Conservation (phyloP, 768 basidiomycete species). For the Agrocybe chaxingu region DNA sequence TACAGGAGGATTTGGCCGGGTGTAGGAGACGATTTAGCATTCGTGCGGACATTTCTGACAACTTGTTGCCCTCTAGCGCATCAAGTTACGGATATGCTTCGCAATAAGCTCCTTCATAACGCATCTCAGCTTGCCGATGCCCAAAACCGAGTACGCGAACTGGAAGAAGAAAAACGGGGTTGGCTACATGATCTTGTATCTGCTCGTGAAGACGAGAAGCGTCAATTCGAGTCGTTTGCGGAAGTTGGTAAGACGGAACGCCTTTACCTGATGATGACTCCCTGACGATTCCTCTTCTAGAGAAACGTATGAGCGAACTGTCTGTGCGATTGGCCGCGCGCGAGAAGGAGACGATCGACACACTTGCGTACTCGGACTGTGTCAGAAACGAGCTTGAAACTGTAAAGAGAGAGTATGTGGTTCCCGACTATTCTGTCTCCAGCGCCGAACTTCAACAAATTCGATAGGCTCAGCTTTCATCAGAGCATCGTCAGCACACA, state of each 20-base stretch:
- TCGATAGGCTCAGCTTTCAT: slow-evolving; percentile 10
- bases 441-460: background rate
- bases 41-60: background rate
- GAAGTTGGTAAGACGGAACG: slow-evolving; percentile 10
- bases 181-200: slow-evolving; percentile 17
- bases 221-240: slow-evolving; percentile 9
- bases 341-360: slow-evolving; percentile 27
- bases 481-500: slow-evolving; percentile 7
- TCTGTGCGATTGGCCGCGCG: slow-evolving; percentile 19
- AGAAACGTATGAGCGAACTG: slow-evolving; percentile 19
- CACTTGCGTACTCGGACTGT: slow-evolving; percentile 18
- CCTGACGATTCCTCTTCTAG: slow-evolving; percentile 10
- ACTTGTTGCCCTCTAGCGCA: slow-evolving; percentile 22
- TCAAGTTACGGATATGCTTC: slow-evolving; percentile 35
- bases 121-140: slow-evolving; percentile 30
- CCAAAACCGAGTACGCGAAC: slow-evolving; percentile 28
- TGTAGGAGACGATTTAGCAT: slow-evolving; percentile 18
- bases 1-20: slow-evolving; percentile 24
- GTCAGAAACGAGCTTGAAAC: slow-evolving; percentile 18
- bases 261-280: background rate
- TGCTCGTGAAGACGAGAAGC: slow-evolving; percentile 11
- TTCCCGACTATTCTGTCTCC: background rate
- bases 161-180: slow-evolving; percentile 29
- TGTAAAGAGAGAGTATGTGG: slow-evolving; percentile 16
- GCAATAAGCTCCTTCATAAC: slow-evolving; percentile 34